Evolutionary conservation across 1,284 basidiomycete species (phyloP), one percentile per base, ranked within the genome.

Genomic region (Exobasidium rhododendri): DNA sequence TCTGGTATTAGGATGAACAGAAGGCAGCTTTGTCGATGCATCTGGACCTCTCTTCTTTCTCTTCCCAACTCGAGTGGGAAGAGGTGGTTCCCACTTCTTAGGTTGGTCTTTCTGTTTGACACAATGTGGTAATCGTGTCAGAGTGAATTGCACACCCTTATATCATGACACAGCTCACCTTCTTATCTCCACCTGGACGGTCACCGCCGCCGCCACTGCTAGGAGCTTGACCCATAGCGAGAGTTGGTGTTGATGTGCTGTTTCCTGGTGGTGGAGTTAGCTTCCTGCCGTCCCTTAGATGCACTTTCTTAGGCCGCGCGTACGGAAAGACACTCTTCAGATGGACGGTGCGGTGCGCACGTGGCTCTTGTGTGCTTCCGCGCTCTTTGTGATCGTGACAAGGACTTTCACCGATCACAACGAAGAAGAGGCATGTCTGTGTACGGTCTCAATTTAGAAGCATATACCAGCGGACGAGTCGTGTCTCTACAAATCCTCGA

Each of bases 11-110:
- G 94, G 94, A 81, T 86, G 93, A 24, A 99, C 91, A 17, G 92
- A 84, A 24, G 96, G 94, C 4, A 99, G 87, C 80, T 96, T 96
- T 52, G 89, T 89, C 0, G 93, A 87, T 0, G 94, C 85, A 65
- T 92, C 89, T 22, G 96, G 94, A 26, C 96, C 96, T 53, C 89
- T 89, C 67, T 88, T 86, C 83, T 87, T 90, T 85, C 90, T 92
- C 86, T 94, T 96, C 60, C 96, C 96, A 35, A 97, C 91, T 62
- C 93, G 89, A 40, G 96, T 97, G 11, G 96, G 94, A 57, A 97
- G 86, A 67, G 96, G 96, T 11, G 96, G 94, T 81, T 98, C 96
- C 94, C 94, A 99, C 83, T 97, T 97, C 86, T 94, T 92, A 75
- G 78, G 74, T 64, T 79, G 73, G 56, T 78, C 74, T 85, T 92